These are phyloP conservation scores for Oleoguttula mirabilis DNA, from an alignment of 495 filamentous ascomycete species.

Conservation along the genomic window DNA sequence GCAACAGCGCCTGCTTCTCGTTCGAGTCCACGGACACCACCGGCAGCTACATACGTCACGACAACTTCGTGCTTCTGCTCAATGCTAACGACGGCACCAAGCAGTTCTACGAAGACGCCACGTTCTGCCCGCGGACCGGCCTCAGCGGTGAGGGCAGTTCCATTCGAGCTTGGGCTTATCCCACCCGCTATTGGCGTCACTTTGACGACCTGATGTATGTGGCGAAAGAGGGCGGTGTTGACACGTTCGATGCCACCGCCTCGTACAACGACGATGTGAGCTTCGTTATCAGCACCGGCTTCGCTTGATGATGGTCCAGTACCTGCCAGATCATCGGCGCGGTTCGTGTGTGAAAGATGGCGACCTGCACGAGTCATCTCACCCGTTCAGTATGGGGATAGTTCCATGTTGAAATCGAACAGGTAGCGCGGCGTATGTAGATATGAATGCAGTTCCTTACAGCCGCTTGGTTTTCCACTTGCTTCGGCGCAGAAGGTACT, in stretches of 20 bases:
- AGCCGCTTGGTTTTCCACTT: too few relatives aligned
- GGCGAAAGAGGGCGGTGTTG: constrained; percentile 42
- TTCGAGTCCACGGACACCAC: constrained; percentile 46
- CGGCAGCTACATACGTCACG: constrained; percentile 44
- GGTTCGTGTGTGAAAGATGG: too few relatives aligned
- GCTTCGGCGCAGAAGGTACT: too few relatives aligned
- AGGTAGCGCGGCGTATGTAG: too few relatives aligned
- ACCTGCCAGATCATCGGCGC: too few relatives aligned
- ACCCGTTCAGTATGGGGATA: too few relatives aligned
- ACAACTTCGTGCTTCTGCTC: constrained; percentile 36
- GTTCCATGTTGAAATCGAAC: too few relatives aligned
- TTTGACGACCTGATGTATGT: constrained; percentile 35
- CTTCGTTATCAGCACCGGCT: constrained; percentile 35
- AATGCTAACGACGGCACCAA: constrained; percentile 39
- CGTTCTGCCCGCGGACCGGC: constrained; percentile 40
- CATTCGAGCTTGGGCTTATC: constrained; percentile 44
- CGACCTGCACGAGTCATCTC: too few relatives aligned
- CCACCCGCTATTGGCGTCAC: constrained; percentile 44
- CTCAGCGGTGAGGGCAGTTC: constrained; percentile 38
- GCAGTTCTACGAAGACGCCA: constrained; percentile 43
- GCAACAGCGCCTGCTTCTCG: constrained; percentile 41
- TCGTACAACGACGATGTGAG: constrained; percentile 43
- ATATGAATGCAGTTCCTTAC: too few relatives aligned
- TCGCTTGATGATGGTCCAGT: constrained; percentile 31
- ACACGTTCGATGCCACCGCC: constrained; percentile 36